A percentile compares a stretch with the other conserved stretches of the same genome.
phyloP scores from a whole-genome alignment of 2,329 filamentous ascomycete genomes.

The Leptographium lundbergii region DNA sequence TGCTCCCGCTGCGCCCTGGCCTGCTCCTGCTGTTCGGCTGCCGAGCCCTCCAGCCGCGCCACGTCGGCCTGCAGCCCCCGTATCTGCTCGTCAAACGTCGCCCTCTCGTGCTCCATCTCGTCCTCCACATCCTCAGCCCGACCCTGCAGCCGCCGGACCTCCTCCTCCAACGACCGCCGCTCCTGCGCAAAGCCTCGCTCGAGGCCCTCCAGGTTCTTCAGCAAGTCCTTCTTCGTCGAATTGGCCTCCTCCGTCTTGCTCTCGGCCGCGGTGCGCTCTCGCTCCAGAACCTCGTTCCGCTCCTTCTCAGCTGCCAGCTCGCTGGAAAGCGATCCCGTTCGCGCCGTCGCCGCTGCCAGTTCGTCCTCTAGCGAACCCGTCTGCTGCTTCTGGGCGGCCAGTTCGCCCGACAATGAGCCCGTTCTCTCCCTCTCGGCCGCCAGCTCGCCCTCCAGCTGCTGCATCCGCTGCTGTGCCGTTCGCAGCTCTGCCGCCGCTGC shows the following conservation, averaged over 20 bases:
- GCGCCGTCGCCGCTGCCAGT: not conserved
- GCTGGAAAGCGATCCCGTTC: not conserved
- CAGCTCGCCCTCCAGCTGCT: not conserved
- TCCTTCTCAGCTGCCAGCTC: slow-evolving; percentile 46
- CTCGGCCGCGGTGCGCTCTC: slow-evolving; percentile 29
- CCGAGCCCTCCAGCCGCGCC: slow-evolving; percentile 46
- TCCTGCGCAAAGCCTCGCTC: slow-evolving; percentile 82
- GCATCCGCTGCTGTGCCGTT: slow-evolving; percentile 40
- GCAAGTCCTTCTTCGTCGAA: slow-evolving; percentile 83
- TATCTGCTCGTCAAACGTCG: slow-evolving; percentile 54
- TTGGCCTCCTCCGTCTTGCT: slow-evolving; percentile 72
- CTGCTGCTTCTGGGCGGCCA: slow-evolving; percentile 55
- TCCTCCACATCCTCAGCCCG: slow-evolving; percentile 84
- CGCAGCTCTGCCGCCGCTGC: slow-evolving; percentile 47
- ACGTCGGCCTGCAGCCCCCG: slow-evolving; percentile 59
- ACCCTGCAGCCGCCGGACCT: slow-evolving; percentile 63
- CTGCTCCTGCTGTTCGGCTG: slow-evolving; percentile 46
- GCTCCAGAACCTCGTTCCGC: slow-evolving; percentile 43
- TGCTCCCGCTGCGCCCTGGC: slow-evolving; percentile 45
- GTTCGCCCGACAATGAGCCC: not conserved
- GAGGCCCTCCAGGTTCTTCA: slow-evolving; percentile 87
- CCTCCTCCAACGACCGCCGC: slow-evolving; percentile 67
- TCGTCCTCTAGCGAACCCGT: slow-evolving; percentile 28
- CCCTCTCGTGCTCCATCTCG: slow-evolving; percentile 77
- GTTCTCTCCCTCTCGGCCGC: not conserved